Percentiles rank a stretch among this genome's conserved stretches.
Conservation (phyloP, 306 rosid species). For the Bauhinia variegata region DNA sequence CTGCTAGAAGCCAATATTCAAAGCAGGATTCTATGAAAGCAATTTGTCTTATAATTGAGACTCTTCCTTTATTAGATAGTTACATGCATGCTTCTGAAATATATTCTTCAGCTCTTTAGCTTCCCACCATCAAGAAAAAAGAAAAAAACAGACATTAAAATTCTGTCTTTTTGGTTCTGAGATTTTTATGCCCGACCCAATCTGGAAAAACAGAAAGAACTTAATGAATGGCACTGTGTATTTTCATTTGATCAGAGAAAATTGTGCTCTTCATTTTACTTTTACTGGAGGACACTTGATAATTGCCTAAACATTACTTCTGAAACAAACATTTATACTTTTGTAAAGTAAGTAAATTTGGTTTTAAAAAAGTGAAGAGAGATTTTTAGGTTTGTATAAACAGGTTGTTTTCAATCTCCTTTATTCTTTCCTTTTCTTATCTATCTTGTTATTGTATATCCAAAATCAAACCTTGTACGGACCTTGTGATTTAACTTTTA, state of each 20-base stretch:
- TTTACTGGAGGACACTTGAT: not conserved
- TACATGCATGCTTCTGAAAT: slow-evolving; percentile 18
- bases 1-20: slow-evolving; percentile 28
- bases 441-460: slow-evolving; percentile 5
- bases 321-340: too few relatives aligned
- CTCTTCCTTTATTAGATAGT: slow-evolving; percentile 13
- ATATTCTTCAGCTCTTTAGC: slow-evolving; percentile 29
- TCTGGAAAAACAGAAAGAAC: too few relatives aligned
- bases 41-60: not conserved
- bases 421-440: slow-evolving; percentile 20
- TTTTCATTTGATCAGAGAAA: not conserved
- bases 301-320: not conserved
- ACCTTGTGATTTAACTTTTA: slow-evolving; percentile 6
- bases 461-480: slow-evolving; percentile 24
- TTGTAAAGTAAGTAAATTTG: too few relatives aligned
- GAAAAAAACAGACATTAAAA: not conserved
- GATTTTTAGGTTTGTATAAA: slow-evolving; percentile 16
- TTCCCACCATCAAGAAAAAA: slow-evolving; percentile 24
- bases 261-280: not conserved
- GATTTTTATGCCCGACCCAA: slow-evolving; percentile 11
- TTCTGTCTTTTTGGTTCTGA: not conserved
- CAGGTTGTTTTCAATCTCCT: slow-evolving; percentile 23
- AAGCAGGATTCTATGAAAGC: slow-evolving; percentile 37
- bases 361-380: not conserved
- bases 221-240: too few relatives aligned